A percentile compares a stretch with the other conserved stretches of the same genome.
These are phyloP conservation scores for Truncatella angustata DNA, from an alignment of 2,329 filamentous ascomycete genomes.

Conservation along the genomic window DNA sequence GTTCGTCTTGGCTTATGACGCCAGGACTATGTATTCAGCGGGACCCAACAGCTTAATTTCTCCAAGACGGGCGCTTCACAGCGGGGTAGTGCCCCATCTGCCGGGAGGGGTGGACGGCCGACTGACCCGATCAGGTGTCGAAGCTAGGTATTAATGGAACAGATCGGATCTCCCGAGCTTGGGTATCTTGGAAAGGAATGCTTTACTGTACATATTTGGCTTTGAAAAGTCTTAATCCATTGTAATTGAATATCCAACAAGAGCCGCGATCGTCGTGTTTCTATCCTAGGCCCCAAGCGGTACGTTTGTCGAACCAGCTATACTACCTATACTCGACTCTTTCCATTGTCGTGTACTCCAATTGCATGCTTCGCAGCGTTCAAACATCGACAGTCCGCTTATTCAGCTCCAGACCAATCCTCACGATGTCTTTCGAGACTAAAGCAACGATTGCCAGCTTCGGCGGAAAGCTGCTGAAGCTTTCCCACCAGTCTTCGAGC, in stretches of 20 bases:
- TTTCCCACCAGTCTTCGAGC: constrained; percentile 75
- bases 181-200: no score
- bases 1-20: constrained; percentile 9
- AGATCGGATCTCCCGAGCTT: no score
- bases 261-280: no score
- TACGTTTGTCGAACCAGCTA: neutral
- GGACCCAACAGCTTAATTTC: neutral
- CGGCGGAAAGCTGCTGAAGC: constrained; percentile 92
- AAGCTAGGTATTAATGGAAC: neutral
- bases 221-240: no score
- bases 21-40: constrained; percentile 2
- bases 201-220: no score
- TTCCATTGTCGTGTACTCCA: no score
- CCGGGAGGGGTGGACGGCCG: constrained; percentile 4
- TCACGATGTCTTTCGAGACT: constrained; percentile 78
- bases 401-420: neutral
- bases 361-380: neutral
- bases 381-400: neutral
- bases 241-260: no score
- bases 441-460: constrained; percentile 88
- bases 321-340: neutral
- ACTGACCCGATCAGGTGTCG: neutral
- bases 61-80: constrained; percentile 4
- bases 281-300: no score
- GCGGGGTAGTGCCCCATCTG: constrained; percentile 5